Evolutionary conservation across 2,329 filamentous ascomycete species (phyloP).

Genomic region (Calonectria montana): DNA sequence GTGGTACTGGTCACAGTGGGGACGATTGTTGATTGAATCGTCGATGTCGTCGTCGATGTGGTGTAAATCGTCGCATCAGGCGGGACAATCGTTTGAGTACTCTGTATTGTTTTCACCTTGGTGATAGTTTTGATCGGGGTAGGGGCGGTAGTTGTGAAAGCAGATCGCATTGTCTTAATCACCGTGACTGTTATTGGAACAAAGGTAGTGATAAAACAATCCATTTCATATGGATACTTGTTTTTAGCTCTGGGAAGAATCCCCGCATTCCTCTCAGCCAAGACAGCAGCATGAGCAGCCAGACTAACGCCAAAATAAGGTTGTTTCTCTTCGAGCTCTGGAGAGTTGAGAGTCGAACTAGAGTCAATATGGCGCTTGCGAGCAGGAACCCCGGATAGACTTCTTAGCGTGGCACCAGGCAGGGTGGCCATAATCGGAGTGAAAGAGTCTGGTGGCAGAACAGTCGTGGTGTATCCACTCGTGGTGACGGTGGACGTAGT

Average conservation of each 20-base stretch:
- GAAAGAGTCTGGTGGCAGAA: not conserved
- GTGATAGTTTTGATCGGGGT: not conserved
- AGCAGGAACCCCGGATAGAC: not conserved
- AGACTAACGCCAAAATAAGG: not conserved
- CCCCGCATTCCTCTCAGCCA: not conserved
- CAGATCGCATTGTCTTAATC: not conserved
- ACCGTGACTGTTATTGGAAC: not conserved
- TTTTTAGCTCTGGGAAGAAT: not conserved
- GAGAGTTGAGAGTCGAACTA: not conserved
- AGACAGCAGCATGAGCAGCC: not conserved
- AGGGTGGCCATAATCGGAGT: not conserved
- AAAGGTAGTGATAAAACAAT: not conserved
- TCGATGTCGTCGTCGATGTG: not conserved
- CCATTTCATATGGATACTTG: not conserved
- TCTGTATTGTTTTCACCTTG: not conserved
- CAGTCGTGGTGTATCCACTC: not conserved
- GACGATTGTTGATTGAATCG: not conserved
- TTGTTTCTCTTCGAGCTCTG: not conserved
- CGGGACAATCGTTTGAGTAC: not conserved
- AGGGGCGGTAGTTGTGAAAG: not conserved
- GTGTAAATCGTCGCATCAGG: not conserved
- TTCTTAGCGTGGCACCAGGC: not conserved
- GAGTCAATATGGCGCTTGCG: not conserved
- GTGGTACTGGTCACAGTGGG: not conserved
- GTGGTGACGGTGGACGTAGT: not conserved